Conservation (phyloP, 73 alveolate genomes). For the Blepharisma stoltei region DNA sequence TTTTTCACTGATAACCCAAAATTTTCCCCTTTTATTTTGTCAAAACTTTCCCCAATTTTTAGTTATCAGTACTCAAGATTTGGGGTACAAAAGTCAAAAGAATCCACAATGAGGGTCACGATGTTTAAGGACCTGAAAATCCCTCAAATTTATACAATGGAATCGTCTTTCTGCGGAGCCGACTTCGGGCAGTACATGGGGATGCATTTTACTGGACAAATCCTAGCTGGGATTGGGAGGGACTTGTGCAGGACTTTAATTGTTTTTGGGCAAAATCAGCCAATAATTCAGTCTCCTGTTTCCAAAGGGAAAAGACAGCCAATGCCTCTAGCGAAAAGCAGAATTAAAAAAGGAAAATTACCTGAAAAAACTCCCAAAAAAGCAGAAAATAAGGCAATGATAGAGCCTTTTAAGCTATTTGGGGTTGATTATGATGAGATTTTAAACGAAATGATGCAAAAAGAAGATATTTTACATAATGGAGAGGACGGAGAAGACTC, state of each 20-base stretch:
- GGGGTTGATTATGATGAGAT: background rate
- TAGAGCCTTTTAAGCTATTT: background rate
- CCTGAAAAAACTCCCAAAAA: background rate
- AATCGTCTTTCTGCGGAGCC: slow-evolving; percentile 96
- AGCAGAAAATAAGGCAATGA: background rate
- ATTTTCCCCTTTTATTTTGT: slow-evolving; percentile 17
- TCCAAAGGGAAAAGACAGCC: background rate
- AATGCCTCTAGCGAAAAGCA: background rate
- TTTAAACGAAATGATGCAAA: slow-evolving; percentile 18
- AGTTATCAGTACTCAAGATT: slow-evolving; percentile 77
- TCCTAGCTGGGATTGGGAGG: slow-evolving; percentile 6
- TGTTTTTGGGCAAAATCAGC: background rate
- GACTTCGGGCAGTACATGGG: slow-evolving; percentile 87
- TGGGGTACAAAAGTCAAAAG: slow-evolving; percentile 85
- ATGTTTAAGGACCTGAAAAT: slow-evolving; percentile 85
- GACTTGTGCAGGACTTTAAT: slow-evolving; percentile 19
- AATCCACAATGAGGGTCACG: slow-evolving; percentile 87
- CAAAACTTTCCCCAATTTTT: slow-evolving; percentile 72
- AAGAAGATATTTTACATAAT: slow-evolving; percentile 37
- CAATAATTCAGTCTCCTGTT: background rate
- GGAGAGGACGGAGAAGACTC: slow-evolving; percentile 59
- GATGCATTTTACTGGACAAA: slow-evolving; percentile 70
- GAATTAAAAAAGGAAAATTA: background rate
- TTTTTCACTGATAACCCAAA: too few species aligned
- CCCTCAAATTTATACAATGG: slow-evolving; percentile 84